Conservation (phyloP, 2,329 filamentous ascomycete genomes). For the Chaetomiaceae sp. region DNA sequence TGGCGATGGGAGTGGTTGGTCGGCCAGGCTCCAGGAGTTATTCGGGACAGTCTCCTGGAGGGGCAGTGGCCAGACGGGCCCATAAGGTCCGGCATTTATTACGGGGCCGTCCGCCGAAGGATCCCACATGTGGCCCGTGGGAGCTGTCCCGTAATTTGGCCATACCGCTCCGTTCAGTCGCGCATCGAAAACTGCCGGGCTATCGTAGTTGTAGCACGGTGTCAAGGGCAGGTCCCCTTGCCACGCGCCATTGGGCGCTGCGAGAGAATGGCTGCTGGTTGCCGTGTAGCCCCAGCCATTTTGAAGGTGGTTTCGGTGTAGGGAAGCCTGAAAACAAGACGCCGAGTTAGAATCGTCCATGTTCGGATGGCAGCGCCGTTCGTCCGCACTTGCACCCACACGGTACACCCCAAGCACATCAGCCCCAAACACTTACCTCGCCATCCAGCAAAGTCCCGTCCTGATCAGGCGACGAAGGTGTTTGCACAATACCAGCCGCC, state of each 20-base stretch:
- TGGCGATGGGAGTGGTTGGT: conserved; percentile 14
- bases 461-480: not conserved
- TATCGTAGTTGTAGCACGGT: not conserved
- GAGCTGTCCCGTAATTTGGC: not conserved
- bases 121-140: not conserved
- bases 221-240: not conserved
- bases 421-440: conserved; percentile 8
- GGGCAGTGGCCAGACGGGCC: not conserved
- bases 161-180: not conserved
- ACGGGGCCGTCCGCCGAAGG: not conserved
- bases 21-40: conserved; percentile 8
- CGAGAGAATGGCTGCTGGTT: not conserved
- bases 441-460: not conserved
- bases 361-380: not conserved
- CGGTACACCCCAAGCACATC: too few relatives aligned
- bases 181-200: not conserved
- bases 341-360: not conserved
- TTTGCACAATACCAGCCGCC: not conserved
- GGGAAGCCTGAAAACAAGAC: not conserved
- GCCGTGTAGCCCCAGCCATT: not conserved
- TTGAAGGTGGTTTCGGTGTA: not conserved
- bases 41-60: not conserved
- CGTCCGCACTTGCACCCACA: not conserved
- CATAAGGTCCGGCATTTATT: not conserved
- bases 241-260: not conserved